These are phyloP conservation scores for Phialophora tarda DNA, from an alignment of 2,329 filamentous ascomycete genomes.

Conservation along the genomic window DNA sequence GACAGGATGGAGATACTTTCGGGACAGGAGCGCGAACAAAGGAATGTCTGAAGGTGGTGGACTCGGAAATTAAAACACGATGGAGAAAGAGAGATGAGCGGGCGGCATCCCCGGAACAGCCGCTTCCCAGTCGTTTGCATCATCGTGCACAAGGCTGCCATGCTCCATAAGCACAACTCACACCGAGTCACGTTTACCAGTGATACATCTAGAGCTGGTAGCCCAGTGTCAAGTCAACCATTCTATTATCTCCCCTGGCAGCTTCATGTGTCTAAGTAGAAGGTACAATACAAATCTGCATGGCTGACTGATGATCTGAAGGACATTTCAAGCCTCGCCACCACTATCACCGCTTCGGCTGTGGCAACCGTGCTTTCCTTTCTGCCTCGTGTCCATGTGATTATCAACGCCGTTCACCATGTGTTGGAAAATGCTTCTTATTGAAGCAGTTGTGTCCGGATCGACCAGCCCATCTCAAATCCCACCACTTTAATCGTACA, in stretches of 20 bases:
- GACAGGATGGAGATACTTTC: slow-evolving; percentile 3
- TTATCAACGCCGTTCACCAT: slow-evolving; percentile 19
- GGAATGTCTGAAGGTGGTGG: slow-evolving; percentile 8
- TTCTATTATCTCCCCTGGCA: slow-evolving; percentile 20
- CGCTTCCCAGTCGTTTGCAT: slow-evolving; percentile 3
- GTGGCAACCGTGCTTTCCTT: slow-evolving; percentile 7
- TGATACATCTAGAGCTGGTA: background rate
- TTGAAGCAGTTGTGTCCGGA: background rate
- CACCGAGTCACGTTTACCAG: background rate
- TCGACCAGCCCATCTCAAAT: slow-evolving; percentile 10
- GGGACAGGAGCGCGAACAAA: slow-evolving; percentile 8
- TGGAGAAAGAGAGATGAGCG: slow-evolving; percentile 14
- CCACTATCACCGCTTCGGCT: background rate
- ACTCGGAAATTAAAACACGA: slow-evolving; percentile 20
- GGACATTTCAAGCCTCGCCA: slow-evolving; percentile 10
- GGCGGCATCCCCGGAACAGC: slow-evolving; percentile 22
- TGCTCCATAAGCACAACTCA: background rate
- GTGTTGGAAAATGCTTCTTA: slow-evolving; percentile 5
- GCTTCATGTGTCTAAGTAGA: slow-evolving; percentile 33
- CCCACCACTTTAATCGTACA: slow-evolving; percentile 75
- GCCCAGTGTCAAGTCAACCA: slow-evolving; percentile 19
- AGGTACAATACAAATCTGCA: slow-evolving; percentile 34
- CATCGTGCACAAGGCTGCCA: slow-evolving; percentile 17
- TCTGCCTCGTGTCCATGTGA: slow-evolving; percentile 1
- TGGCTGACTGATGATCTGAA: slow-evolving; percentile 15